Conservation (phyloP, 345 rosid genomes). For the Syzygium aqueum region DNA sequence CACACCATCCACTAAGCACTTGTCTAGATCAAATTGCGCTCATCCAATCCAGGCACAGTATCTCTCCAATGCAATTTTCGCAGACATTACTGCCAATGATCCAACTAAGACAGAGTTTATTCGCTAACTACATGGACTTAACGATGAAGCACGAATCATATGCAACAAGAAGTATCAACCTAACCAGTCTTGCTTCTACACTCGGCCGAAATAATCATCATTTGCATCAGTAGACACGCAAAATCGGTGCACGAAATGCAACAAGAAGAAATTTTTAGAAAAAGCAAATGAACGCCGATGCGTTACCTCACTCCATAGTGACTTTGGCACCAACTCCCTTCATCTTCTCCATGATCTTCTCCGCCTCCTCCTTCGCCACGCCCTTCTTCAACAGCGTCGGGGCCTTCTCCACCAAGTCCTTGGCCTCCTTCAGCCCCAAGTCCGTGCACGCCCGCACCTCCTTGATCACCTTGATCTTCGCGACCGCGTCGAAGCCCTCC, state of each 20-base stretch:
- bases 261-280: background rate
- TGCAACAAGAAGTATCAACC: background rate
- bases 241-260: background rate
- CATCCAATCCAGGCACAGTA: background rate
- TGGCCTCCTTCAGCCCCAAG: constrained; percentile 90
- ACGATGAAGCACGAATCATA: background rate
- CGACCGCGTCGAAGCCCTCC: constrained; percentile 62
- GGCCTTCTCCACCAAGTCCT: constrained; percentile 93
- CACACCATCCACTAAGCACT: background rate
- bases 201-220: background rate
- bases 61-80: background rate
- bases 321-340: constrained; percentile 88
- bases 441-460: constrained; percentile 78
- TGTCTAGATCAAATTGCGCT: background rate
- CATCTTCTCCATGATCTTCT: constrained; percentile 68
- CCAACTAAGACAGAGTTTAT: background rate
- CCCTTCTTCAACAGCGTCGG: constrained; percentile 85
- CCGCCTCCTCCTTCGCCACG: constrained; percentile 83
- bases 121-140: background rate
- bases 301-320: constrained; percentile 59
- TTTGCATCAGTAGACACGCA: background rate
- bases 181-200: background rate
- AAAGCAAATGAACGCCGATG: background rate
- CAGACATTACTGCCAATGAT: background rate
- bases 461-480: constrained; percentile 84